Evolutionary conservation across 2,329 filamentous ascomycete genomes (phyloP).

Genomic region (Pseudogymnoascus sp.): DNA sequence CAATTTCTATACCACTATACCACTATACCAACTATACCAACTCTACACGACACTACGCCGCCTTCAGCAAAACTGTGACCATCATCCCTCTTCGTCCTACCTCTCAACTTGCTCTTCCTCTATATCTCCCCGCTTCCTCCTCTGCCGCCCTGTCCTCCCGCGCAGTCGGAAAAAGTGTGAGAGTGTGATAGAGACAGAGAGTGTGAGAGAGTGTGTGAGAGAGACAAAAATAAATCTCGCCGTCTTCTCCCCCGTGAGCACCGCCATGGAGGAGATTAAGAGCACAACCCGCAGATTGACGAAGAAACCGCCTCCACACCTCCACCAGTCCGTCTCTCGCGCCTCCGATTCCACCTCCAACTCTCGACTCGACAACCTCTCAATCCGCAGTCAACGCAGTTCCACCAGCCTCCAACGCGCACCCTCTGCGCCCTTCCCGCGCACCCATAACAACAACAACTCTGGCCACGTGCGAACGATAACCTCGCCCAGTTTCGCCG

Average conservation of each 20-base stretch:
- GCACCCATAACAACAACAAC: slow-evolving; percentile 20
- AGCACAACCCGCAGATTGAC: slow-evolving; percentile 49
- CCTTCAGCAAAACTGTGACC: not conserved
- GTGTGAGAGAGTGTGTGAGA: not conserved
- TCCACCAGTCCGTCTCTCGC: slow-evolving; percentile 32
- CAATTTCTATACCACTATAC: not conserved
- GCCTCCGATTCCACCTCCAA: slow-evolving; percentile 43
- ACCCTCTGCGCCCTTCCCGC: slow-evolving; percentile 47
- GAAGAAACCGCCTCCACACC: slow-evolving; percentile 50
- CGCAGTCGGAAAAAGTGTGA: not conserved
- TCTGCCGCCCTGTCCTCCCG: not conserved
- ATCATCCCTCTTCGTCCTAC: not conserved
- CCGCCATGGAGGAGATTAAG: slow-evolving; percentile 27
- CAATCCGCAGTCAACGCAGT: slow-evolving; percentile 57
- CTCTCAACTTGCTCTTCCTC: not conserved
- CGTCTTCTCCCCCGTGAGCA: slow-evolving; percentile 10
- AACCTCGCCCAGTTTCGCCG: slow-evolving; percentile 40
- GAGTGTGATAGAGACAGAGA: not conserved
- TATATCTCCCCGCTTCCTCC: not conserved
- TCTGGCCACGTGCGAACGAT: slow-evolving; percentile 33
- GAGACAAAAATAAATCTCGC: not conserved
- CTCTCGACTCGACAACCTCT: slow-evolving; percentile 43
- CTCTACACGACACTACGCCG: slow-evolving; percentile 7
- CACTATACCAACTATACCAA: not conserved
- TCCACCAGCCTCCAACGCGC: slow-evolving; percentile 55